Evolutionary conservation across 768 basidiomycete genomes (phyloP), one percentile per base, ranked within the genome.

Genomic region (Tulasnella sp.): DNA sequence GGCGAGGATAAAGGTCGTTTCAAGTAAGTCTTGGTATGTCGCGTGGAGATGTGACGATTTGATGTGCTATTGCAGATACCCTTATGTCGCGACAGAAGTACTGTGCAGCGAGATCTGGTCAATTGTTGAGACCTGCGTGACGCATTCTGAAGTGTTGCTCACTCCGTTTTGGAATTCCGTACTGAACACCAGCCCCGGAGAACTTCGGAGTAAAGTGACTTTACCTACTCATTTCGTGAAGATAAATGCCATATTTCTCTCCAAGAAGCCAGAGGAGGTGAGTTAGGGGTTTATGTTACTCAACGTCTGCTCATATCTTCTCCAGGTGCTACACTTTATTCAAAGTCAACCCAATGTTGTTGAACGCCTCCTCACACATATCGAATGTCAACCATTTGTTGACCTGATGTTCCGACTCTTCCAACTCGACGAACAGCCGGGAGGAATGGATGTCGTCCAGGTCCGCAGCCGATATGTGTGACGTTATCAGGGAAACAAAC

Each of bases 81-180:
- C 93, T 1, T 86, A 89, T 66, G 82, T 92, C 21, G 86, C 91
- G 15, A 92, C 93, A 25, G 94, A 98, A 70, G 91, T 97, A 22
- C 79, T 98, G 31, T 93, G 92, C 73, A 87, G 89, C 70, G 92
- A 94, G 66, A 85, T 94, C 72, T 96, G 92, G 85, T 87, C 86
- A 21, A 89, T 97, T 66, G 83, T 92, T 49, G 91, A 92, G 71
- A 90, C 89, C 1, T 88, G 91, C 65, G 75, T 94, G 66, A 78
- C 77, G 65, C 75, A 85, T 65, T 76, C 79, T 53, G 76, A 82
- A 9, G 80, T 85, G 60, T 76, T 96, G 54, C 77, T 97, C 53
- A 74, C 77, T 41, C 87, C 90, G 10, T 94, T 96, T 75, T 96
- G 92, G 92, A 90, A 96, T 70, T 82, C 81, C 17, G 83, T 91